phyloP scores from a whole-genome alignment of 2,329 filamentous ascomycete genomes.

The Hymenoscyphus salicellus region DNA sequence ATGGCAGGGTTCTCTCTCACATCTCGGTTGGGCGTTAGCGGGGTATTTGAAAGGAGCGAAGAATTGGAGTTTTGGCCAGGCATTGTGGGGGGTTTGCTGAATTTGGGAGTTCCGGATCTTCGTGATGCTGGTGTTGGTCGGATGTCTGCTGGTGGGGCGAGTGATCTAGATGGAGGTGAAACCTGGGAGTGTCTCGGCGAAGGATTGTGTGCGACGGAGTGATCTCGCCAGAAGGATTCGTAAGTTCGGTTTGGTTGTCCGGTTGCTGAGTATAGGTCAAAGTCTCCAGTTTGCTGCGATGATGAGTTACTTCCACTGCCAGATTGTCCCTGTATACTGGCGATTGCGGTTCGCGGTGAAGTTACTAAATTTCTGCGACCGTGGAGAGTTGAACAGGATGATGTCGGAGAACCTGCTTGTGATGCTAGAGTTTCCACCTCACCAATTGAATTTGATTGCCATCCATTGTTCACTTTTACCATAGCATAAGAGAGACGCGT shows the following conservation, averaged over 20 bases:
- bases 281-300: conserved; percentile 28
- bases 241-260: conserved; percentile 39
- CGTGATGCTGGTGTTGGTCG: conserved; percentile 30
- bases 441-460: conserved; percentile 74
- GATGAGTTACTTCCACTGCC: conserved; percentile 14
- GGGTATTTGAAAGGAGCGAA: conserved; percentile 24
- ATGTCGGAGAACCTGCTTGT: conserved; percentile 61
- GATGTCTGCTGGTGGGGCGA: conserved; percentile 41
- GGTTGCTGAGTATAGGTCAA: conserved; percentile 36
- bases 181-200: conserved; percentile 39
- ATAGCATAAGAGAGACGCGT: conserved; percentile 88
- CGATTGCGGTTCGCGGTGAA: conserved; percentile 50
- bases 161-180: conserved; percentile 46
- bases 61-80: conserved; percentile 31
- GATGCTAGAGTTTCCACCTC: conserved; percentile 75
- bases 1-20: conserved; percentile 37
- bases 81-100: conserved; percentile 31
- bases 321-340: conserved; percentile 35
- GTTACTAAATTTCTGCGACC: conserved; percentile 50
- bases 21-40: conserved; percentile 28
- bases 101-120: conserved; percentile 33
- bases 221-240: conserved; percentile 47
- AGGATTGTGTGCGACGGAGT: conserved; percentile 36
- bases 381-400: conserved; percentile 56
- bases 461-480: conserved; percentile 87